phyloP scores from a whole-genome alignment of 163 green algal species.

The Volvox carteri region DNA sequence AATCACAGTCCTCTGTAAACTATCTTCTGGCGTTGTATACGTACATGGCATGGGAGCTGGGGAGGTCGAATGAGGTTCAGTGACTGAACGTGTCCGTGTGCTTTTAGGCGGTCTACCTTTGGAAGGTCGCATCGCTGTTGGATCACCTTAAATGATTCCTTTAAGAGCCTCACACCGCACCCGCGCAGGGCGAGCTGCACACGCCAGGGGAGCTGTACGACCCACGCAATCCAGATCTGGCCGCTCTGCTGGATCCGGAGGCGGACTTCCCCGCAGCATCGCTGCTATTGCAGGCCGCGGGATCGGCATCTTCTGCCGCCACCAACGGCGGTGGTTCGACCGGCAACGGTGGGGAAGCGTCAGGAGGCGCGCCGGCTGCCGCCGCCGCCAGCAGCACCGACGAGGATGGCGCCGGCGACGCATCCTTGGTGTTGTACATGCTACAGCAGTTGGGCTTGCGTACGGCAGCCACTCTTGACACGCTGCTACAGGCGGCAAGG shows the following conservation, averaged over 20 bases:
- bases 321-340: too few species aligned
- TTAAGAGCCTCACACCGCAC: too few species aligned
- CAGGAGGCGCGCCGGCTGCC: background rate
- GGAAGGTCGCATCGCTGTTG: too few species aligned
- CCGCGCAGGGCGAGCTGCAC: slow-evolving; percentile 65
- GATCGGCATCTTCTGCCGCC: background rate
- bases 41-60: too few species aligned
- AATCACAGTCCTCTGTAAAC: too few species aligned
- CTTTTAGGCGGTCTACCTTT: too few species aligned
- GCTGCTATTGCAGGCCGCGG: slow-evolving; percentile 37
- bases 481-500: slow-evolving; percentile 69
- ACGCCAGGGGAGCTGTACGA: slow-evolving; percentile 78
- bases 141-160: too few species aligned
- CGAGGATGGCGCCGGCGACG: slow-evolving; percentile 3
- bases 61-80: too few species aligned
- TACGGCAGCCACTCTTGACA: slow-evolving; percentile 41
- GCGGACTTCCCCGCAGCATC: slow-evolving; percentile 66
- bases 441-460: slow-evolving; percentile 78
- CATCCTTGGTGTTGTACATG: slow-evolving; percentile 59
- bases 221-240: slow-evolving; percentile 76
- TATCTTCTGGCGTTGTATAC: too few species aligned
- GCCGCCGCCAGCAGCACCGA: background rate
- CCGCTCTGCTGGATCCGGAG: slow-evolving; percentile 73
- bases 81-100: too few species aligned
- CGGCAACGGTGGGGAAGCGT: background rate